Evolutionary conservation across 805 yeast species (phyloP), one percentile per base, ranked within the genome.

Genomic region (Suhomyces emberorum): DNA sequence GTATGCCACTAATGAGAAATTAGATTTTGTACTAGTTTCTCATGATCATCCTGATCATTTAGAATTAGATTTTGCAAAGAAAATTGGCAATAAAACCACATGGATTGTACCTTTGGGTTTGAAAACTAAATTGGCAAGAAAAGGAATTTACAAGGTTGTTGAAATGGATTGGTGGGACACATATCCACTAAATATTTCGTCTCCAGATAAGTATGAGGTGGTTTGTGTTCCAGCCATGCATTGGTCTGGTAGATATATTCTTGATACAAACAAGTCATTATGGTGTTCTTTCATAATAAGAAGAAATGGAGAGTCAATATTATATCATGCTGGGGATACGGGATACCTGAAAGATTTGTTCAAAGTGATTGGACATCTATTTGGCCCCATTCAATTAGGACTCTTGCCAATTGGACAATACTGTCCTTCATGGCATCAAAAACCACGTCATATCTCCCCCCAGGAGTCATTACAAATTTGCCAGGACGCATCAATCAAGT

Each of bases 11-110:
- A 84, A 88, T 8, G 59, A 64, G 27, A 83, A 88, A 0, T 39
- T 69, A 5, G 80, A 87, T 43, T 76, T 81, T 38, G 80, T 88
- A 1, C 54, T 91, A 15, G 95, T 91, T 0, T 83, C 95, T 2
- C 98, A 91, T 56, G 89, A 91, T 54, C 98, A 91, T 52, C 98
- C 97, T 1, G 98, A 91, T 58, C 98, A 91, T 62, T 61, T 91
- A 30, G 98, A 91, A 50, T 65, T 74, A 38, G 77, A 69, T 20
- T 66, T 84, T 7, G 75, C 80, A 11, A 53, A 61, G 26, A 48
- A 64, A 32, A 52, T 68, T 18, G 81, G 84, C 9, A 81, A 85
- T 46, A 45, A 59, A 3, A 67, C 83, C 2, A 67, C 76, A 1
- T 91, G 98, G 97, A 72, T 91, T 7, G 95, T 89, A 1, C 98